Base-by-base conservation (phyloP, 768 basidiomycete genomes). In the Suillus variegatus region DNA sequence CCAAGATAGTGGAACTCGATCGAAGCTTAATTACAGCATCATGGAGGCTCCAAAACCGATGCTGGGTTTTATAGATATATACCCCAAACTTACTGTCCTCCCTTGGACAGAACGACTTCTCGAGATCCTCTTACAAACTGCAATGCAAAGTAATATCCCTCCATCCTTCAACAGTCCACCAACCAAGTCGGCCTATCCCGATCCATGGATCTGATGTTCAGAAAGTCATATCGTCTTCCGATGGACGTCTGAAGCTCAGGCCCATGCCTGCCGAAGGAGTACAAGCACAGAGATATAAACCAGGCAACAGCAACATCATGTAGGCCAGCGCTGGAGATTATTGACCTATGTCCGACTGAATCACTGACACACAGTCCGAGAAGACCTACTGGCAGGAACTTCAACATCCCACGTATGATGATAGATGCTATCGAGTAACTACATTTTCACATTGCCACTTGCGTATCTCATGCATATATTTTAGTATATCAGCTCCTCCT, bases 351-450 rank as follows among this genome's bases (percentile, higher is more conserved):
- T 18, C 38, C n/a, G 22, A 22, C n/a, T 51, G 13, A 58, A 58
- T 18, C 6, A 12, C 54, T 41, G 22, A 18, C 9, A 8, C 47
- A 40, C n/a, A 60, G 60, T 14, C 28, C 13, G n/a, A 57, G 66
- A 36, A n/a, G n/a, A n/a, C n/a, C n/a, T n/a, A n/a, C n/a, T n/a
- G n/a, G n/a, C 3, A 72, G 55, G 35, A 62, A 67, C 14, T 72
- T 52, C 14, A 72, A 14, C 8, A 68, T 63, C 54, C 66, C 65
- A 1, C 56, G 6, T 3, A 74, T 51, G 57, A 74, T 62, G 32
- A 61, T 60, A 13, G 41, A 28, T 41, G 22, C 32, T 32, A 6
- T 40, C 18, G 7, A 55, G 64, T 51, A 54, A 49, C 14, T n/a
- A 4, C 12, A 36, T 55, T 20, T 25, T 28, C 25, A 40, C 9